Evolutionary conservation across 495 filamentous ascomycete genomes (phyloP).

Genomic region (Alectoria sarmentosa): DNA sequence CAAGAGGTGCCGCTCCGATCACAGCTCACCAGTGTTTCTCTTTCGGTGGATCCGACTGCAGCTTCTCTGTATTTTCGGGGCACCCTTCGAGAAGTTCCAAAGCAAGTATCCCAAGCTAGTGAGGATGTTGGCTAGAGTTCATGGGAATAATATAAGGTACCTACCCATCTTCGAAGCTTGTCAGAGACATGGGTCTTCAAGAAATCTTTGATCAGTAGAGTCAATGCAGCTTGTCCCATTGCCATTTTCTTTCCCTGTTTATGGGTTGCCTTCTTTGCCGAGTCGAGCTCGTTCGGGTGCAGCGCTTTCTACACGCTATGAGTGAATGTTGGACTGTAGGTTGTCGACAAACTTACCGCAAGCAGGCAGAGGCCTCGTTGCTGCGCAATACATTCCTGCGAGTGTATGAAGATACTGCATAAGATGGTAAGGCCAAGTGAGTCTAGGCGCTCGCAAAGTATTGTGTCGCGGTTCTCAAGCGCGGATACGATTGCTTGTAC

Average conservation of each 20-base stretch:
- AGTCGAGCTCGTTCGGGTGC: neutral
- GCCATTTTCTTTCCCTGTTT: conserved; percentile 10
- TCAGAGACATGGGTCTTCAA: neutral
- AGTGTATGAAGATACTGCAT: conserved; percentile 9
- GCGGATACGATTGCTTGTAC: conserved; percentile 10
- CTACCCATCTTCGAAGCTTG: conserved; percentile 21
- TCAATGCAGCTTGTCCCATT: conserved; percentile 11
- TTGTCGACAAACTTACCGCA: conserved; percentile 6
- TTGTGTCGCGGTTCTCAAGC: neutral
- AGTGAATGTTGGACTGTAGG: neutral
- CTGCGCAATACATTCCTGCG: conserved; percentile 19
- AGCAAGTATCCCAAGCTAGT: conserved; percentile 23
- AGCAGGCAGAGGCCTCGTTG: conserved; percentile 24
- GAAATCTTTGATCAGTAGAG: conserved; percentile 12
- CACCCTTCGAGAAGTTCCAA: conserved; percentile 21
- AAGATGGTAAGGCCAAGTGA: conserved; percentile 12
- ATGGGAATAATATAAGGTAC: neutral
- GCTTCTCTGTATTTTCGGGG: conserved; percentile 9
- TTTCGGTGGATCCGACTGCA: neutral
- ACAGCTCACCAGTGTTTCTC: conserved; percentile 1
- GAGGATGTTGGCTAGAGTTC: neutral
- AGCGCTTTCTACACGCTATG: conserved; percentile 11
- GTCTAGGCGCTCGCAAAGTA: conserved; percentile 5
- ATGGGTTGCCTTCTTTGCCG: neutral
- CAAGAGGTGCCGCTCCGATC: neutral